Base-by-base conservation (phyloP, 371 early-diverging fungal species). In the Mortierella sp. region DNA sequence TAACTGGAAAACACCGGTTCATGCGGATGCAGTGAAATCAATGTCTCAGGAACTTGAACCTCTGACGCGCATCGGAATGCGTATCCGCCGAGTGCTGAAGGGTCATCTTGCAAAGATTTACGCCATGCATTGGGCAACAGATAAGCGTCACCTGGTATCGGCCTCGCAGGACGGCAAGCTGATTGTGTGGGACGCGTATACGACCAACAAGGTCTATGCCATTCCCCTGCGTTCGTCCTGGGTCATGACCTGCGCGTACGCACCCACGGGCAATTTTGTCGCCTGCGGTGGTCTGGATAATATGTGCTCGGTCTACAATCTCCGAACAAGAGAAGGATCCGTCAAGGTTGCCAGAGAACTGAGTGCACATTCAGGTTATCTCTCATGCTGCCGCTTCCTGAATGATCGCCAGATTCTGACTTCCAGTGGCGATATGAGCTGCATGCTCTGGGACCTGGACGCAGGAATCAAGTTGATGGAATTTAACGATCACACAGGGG, bases 241-340 rank as follows among this genome's bases (percentile, higher is more conserved):
- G 99, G 99, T 99, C 56, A 99, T 99, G 99, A 98, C 99, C 31
- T 97, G 97, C 73, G 98, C 99, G 0, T 99, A 97, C 76, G 93
- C 97, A 19, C 99, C 98, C 6, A 94, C 95, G n/a, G 97, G 99
- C 17, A 92, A 93, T 80, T 93, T 92, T 80, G 99, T 99, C n/a
- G 99, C 99, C 44, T 99, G 97, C 78, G 99, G 99, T 71, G 99
- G 99, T 75, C 88, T 98, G 34, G 99, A 99, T 83, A 99, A 99
- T 80, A 90, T 97, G 67, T 98, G 98, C 82, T 95, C 97, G 14
- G 92, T 99, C 70, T 99, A 97, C 84, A 97, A 95, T 79, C 82
- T 98, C 34, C 92, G 92, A 65, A 87, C 95, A 21, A 90, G 92
- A 63, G 97, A 96, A 80, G 95, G 94, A 15, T 87, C 92, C 21